A percentile compares a stretch with the other conserved stretches of the same genome.
Conservation (phyloP, 176 grass and related monocot genomes). For the Aegilops tauschii region DNA sequence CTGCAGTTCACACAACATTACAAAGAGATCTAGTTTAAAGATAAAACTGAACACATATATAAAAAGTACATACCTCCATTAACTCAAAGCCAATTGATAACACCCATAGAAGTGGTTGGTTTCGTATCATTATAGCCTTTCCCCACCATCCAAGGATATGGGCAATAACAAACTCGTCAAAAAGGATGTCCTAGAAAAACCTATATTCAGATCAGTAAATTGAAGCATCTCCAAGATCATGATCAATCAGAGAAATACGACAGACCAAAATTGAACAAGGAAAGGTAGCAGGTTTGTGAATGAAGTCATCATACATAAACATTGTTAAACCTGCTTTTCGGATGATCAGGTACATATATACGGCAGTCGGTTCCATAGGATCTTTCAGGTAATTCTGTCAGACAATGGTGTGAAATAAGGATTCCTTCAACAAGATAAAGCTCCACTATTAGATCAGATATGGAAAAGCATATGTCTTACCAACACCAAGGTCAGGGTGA, state of each 20-base stretch:
- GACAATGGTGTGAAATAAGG: background rate
- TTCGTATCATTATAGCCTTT: constrained; percentile 99
- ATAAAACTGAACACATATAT: background rate
- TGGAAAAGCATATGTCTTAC: constrained; percentile 52
- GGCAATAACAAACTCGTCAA: constrained; percentile 99
- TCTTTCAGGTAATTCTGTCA: constrained; percentile 95
- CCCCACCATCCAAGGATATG: constrained; percentile 99
- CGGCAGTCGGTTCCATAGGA: constrained; percentile 95
- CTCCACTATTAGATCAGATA: background rate
- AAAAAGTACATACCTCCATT: constrained; percentile 69
- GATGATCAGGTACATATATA: constrained; percentile 96
- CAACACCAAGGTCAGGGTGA: constrained; percentile 89
- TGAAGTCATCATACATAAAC: constrained; percentile 95
- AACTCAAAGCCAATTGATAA: constrained; percentile 97
- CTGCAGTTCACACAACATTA: constrained; percentile 45
- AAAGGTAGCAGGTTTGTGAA: constrained; percentile 46
- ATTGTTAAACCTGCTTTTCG: constrained; percentile 97
- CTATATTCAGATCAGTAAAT: constrained; percentile 80
- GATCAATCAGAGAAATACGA: constrained; percentile 1
- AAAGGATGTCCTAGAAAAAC: constrained; percentile 94
- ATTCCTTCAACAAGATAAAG: constrained; percentile 18
- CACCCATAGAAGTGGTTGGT: constrained; percentile 97
- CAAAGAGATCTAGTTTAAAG: constrained; percentile 16
- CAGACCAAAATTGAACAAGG: constrained; percentile 29
- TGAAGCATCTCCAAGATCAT: constrained; percentile 43